Percentiles rank a stretch among this genome's conserved stretches.
Conservation (phyloP, 495 filamentous ascomycete species). For the Talaromyces thailandensis region DNA sequence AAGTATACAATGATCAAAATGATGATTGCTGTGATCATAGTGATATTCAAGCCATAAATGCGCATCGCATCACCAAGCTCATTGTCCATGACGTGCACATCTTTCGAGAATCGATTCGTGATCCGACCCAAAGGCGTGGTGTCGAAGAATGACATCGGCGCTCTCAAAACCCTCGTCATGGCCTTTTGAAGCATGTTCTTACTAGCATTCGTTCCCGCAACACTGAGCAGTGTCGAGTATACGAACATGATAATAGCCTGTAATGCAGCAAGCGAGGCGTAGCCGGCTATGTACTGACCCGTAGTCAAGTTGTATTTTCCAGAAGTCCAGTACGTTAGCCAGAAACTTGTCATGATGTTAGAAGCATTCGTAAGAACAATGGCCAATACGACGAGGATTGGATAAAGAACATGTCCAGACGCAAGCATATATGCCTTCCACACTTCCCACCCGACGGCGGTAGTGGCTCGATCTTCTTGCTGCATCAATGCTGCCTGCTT, state of each 20-base stretch:
- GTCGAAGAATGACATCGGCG: conserved; percentile 96
- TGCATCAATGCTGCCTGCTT: conserved; percentile 74
- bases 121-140: conserved; percentile 95
- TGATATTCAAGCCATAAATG: conserved; percentile 83
- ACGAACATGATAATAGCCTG: conserved; percentile 77
- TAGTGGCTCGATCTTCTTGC: conserved; percentile 72
- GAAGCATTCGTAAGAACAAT: conserved; percentile 65
- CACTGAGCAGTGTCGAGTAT: conserved; percentile 57
- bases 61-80: conserved; percentile 82
- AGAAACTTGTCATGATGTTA: conserved; percentile 81
- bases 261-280: conserved; percentile 61
- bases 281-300: conserved; percentile 78
- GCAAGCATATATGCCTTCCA: conserved; percentile 75
- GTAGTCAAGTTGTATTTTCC: conserved; percentile 50
- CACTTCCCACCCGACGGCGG: conserved; percentile 76
- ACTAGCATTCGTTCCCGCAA: conserved; percentile 60
- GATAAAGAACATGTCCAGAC: conserved; percentile 67
- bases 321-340: conserved; percentile 89
- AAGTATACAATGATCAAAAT: conserved; percentile 86
- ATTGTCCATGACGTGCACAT: conserved; percentile 95
- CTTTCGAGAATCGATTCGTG: conserved; percentile 92
- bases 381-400: conserved; percentile 52
- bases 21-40: conserved; percentile 72
- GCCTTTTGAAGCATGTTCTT: conserved; percentile 79
- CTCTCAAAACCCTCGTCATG: conserved; percentile 69